These are phyloP conservation scores for Candida tetrigidarum DNA, from an alignment of 1,139 yeast genomes.

Conservation along the genomic window DNA sequence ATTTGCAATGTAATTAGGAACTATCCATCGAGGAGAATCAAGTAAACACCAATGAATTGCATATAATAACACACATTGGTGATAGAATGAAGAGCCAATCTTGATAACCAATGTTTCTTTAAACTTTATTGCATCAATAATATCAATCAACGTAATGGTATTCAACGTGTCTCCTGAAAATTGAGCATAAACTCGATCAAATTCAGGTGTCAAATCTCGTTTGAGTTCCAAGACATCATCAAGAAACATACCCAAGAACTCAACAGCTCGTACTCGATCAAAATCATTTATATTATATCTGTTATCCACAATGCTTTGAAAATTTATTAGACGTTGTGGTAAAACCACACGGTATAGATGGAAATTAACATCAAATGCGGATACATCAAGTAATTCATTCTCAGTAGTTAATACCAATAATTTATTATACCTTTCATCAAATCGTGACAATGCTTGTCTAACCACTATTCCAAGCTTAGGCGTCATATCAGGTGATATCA, in stretches of 20 bases:
- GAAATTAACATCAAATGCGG: conserved; percentile 30
- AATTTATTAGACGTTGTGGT: conserved; percentile 24
- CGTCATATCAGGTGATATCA: conserved; percentile 29
- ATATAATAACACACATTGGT: conserved; percentile 33
- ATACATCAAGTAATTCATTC: conserved; percentile 32
- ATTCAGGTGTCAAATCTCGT: conserved; percentile 16
- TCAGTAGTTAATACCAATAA: conserved; percentile 33
- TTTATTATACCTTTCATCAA: conserved; percentile 39
- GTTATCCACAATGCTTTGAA: conserved; percentile 25
- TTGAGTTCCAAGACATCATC: conserved; percentile 17
- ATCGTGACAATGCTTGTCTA: conserved; percentile 31
- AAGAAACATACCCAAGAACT: conserved; percentile 26
- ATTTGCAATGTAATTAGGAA: conserved; percentile 20
- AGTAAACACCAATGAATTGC: conserved; percentile 31
- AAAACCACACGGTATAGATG: conserved; percentile 30
- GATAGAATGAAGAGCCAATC: conserved; percentile 26
- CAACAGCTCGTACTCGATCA: conserved; percentile 24
- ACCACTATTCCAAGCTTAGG: conserved; percentile 41
- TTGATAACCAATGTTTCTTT: conserved; percentile 18
- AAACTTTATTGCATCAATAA: conserved; percentile 27
- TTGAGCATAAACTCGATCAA: conserved; percentile 31
- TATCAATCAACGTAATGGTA: conserved; percentile 25
- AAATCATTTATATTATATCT: conserved; percentile 24
- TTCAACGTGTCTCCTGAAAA: conserved; percentile 21
- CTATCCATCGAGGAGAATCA: conserved; percentile 33